phyloP scores from a whole-genome alignment of 2,329 filamentous ascomycete species.

The Fusarium sp. region DNA sequence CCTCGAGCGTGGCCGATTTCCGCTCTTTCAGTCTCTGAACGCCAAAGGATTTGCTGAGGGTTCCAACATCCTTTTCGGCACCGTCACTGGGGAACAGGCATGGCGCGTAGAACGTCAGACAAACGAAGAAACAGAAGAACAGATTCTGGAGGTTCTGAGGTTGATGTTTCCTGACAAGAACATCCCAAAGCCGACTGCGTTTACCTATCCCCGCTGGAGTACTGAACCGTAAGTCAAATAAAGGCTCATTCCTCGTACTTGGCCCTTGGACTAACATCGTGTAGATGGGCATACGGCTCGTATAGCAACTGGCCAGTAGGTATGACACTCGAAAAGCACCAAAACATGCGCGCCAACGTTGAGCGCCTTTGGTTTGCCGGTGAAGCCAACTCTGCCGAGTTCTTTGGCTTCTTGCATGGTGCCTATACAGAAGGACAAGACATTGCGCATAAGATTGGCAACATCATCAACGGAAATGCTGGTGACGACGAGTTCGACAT shows the following conservation, averaged over 20 bases:
- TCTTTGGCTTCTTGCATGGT: conserved; percentile 76
- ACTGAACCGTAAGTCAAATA: conserved; percentile 39
- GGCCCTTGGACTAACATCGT: neutral
- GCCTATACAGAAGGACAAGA: conserved; percentile 69
- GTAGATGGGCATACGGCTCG: conserved; percentile 66
- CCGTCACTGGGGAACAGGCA: conserved; percentile 49
- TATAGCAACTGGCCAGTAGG: conserved; percentile 78
- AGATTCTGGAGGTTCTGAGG: conserved; percentile 69
- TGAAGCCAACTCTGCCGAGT: conserved; percentile 72
- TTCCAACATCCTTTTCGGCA: conserved; percentile 75
- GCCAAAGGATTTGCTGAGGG: conserved; percentile 69
- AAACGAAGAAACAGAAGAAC: conserved; percentile 68
- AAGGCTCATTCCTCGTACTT: rapidly evolving
- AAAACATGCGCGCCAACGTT: conserved; percentile 76
- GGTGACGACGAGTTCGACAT: conserved; percentile 28
- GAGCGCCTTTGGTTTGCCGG: conserved; percentile 74
- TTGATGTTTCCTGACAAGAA: conserved; percentile 70
- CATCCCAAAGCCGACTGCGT: conserved; percentile 70
- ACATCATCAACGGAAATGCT: conserved; percentile 26
- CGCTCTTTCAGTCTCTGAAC: conserved; percentile 74
- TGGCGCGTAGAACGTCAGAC: conserved; percentile 71
- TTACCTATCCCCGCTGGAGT: conserved; percentile 66
- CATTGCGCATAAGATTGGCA: conserved; percentile 60
- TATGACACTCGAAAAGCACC: conserved; percentile 73
- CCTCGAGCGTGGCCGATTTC: conserved; percentile 59